These are phyloP conservation scores for Musa troglodytarum DNA, from an alignment of 176 grass and related monocot species.

Conservation along the genomic window DNA sequence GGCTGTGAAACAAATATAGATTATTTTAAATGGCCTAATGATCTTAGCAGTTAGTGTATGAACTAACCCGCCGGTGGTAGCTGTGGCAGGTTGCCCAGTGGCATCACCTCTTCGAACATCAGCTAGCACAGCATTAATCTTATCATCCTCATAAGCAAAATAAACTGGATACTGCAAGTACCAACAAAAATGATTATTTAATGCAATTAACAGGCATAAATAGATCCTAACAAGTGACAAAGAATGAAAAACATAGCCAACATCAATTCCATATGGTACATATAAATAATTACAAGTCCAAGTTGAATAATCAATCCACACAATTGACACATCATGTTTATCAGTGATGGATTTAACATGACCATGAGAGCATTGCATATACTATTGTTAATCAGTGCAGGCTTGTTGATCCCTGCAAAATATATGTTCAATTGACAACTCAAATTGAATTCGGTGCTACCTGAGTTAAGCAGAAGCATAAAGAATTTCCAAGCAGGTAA, in stretches of 20 bases:
- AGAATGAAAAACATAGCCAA: neutral
- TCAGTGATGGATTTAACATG: neutral
- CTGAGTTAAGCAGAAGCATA: too few species aligned
- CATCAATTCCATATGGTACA: neutral
- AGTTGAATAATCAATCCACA: neutral
- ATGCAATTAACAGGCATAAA: conserved; percentile 8
- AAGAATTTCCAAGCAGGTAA: too few species aligned
- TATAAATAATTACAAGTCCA: neutral
- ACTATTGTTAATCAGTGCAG: too few species aligned
- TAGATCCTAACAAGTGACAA: neutral
- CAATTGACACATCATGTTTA: neutral
- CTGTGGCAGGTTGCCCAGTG: conserved; percentile 59
- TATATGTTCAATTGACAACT: too few species aligned
- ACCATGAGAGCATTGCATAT: neutral
- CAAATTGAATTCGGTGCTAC: too few species aligned
- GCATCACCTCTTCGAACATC: conserved; percentile 69
- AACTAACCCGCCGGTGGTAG: conserved; percentile 89
- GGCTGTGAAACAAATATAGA: too few species aligned
- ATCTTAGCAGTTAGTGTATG: neutral
- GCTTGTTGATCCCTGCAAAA: too few species aligned
- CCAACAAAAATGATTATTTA: conserved; percentile 20
- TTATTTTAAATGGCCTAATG: too few species aligned
- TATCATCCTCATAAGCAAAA: conserved; percentile 59
- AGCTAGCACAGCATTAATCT: conserved; percentile 52
- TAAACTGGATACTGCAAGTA: conserved; percentile 88